Evolutionary conservation across 345 rosid genomes (phyloP), one percentile per base, ranked within the genome.

Genomic region (Rhodomyrtus tomentosa): DNA sequence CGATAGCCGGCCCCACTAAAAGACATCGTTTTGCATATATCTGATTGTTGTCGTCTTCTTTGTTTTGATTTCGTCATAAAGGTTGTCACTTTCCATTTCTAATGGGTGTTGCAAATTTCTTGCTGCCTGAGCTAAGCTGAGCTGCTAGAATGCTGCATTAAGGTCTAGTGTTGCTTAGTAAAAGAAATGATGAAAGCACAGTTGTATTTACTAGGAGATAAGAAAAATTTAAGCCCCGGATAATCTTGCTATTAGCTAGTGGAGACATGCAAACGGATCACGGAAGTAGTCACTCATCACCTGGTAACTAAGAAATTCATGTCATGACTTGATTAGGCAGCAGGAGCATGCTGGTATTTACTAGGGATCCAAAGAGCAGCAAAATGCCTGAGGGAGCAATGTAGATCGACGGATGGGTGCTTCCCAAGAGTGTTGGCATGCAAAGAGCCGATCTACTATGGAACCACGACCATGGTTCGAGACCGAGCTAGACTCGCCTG

Each of bases 291-390:
- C 45, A 68, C 36, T 68, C 79, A 18, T 68, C 79, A 36, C 45
- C 9, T 68, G 79, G 45, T 68, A 18, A 68, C 79, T 68, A 11
- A 10, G 79, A 55, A 27, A 55, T 82, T 59, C 21, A 51, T 53
- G 58, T 54, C 50, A 16, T 55, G 32, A 38, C 51, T 14, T 13
- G 40, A 68, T 82, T 68, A 96, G 99, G 98, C 96, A 12, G 98
- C 98, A 10, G 99, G 99, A 84, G 99, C 98, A 48, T 97, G 98
- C 87, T 97, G 99, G 99, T 97, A 97, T 90, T 91, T 97, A 83
- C 83, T 97, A 82, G 99, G 99, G 73, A 90, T 95, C 42, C 99
- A 97, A 81, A 93, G 98, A 87, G 87, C 98, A 18, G 93, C 91
- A 16, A 94, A 94, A 81, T 97, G 99, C 84, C 82, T 97, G 68